phyloP scores from a whole-genome alignment of 306 rosid species.

The Fragaria nilgerrensis region DNA sequence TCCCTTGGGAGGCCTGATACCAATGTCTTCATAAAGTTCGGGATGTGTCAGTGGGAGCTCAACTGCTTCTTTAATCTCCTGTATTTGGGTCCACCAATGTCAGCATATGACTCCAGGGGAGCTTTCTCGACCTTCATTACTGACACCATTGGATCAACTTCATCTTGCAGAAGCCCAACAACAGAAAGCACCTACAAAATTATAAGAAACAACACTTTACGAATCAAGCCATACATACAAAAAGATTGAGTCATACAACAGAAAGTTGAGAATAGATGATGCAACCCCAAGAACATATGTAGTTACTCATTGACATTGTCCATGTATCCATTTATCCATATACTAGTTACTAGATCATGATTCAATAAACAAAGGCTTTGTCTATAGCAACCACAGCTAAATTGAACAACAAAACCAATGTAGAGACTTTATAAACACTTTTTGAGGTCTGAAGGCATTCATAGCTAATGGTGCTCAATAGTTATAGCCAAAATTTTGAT shows the following conservation, averaged over 20 bases:
- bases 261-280: not conserved
- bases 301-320: not conserved
- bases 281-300: not conserved
- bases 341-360: not conserved
- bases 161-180: constrained; percentile 99
- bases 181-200: constrained; percentile 80
- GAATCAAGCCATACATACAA: not conserved
- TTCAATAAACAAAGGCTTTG: not conserved
- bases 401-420: not conserved
- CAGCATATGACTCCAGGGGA: constrained; percentile 95
- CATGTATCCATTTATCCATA: not conserved
- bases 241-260: not conserved
- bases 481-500: not conserved
- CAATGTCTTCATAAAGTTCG: constrained; percentile 93
- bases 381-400: not conserved
- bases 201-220: not conserved
- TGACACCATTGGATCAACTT: constrained; percentile 94
- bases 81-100: constrained; percentile 97
- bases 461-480: not conserved
- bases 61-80: constrained; percentile 98
- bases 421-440: not conserved
- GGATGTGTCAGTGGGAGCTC: constrained; percentile 98
- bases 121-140: constrained; percentile 97
- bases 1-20: constrained; percentile 98
- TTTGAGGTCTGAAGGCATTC: too few species aligned